These are phyloP conservation scores for Arabidopsis lyrata DNA, from an alignment of 441 rosid species.

Conservation along the genomic window DNA sequence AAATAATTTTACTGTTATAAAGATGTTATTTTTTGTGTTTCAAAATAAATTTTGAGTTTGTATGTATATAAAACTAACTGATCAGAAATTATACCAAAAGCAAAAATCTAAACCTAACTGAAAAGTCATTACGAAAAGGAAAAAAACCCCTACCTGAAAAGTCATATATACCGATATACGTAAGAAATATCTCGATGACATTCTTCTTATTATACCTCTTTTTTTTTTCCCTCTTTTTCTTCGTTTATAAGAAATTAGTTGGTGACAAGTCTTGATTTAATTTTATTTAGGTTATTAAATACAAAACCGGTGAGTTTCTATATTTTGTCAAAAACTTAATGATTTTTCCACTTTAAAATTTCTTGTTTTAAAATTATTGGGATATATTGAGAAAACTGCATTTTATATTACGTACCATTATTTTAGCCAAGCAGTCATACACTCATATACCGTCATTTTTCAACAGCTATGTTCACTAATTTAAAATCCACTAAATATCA, in stretches of 20 bases:
- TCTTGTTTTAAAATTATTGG: not conserved
- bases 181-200: not conserved
- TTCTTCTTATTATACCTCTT: not conserved
- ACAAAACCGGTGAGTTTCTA: not conserved
- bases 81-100: not conserved
- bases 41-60: not conserved
- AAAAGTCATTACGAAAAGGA: not conserved
- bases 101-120: not conserved
- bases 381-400: not conserved
- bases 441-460: not conserved
- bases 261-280: constrained; percentile 4
- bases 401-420: not conserved
- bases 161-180: not conserved
- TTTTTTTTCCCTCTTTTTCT: not conserved
- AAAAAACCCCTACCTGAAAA: not conserved
- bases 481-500: constrained; percentile 7
- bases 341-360: not conserved
- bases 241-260: constrained; percentile 2
- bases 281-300: not conserved
- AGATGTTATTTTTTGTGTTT: not conserved
- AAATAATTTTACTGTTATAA: not conserved
- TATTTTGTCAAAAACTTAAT: not conserved
- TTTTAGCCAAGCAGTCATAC: not conserved
- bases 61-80: not conserved
- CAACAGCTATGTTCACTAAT: not conserved